Evolutionary conservation across 768 basidiomycete species (phyloP), one percentile per base, ranked within the genome.

Genomic region (Lentinula sp.): DNA sequence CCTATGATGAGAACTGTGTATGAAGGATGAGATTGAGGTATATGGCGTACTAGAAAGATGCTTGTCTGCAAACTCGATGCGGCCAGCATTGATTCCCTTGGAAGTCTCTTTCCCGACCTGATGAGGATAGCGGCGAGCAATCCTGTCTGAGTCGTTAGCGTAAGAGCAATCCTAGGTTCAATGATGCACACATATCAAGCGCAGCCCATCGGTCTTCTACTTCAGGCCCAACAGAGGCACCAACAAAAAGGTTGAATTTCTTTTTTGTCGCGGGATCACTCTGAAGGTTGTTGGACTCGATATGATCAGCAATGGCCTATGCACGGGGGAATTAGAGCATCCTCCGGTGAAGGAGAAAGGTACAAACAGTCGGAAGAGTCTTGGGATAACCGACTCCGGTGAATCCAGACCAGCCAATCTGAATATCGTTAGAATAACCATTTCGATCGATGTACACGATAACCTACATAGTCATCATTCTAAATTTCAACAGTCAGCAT

Each of bases 391-490:
- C 80, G 9, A 81, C 80, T 23, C 80, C 80, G 20, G 79, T 81
- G 64, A 80, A 81, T 4, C 79, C 80, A 42, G 78, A 79, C 77
- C 78, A 81, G 37, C 79, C 80, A 62, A 81, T 80, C 79, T 81
- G 67, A 37, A 18, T 7, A n/a, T 36, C 16, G 20, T n/a, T 18
- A 35, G 13, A 42, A 43, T 23, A 20, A 4, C 16, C 35, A 58
- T 18, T 48, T 46, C 3, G 48, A 12, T 16, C 35, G 2, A 33
- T 23, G 35, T 23, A 54, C n/a, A 18, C 13, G 20, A 70, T 39
- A 20, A 49, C 45, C 77, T 50, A 79, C 79, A 69, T 80, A 81
- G 66, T 80, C 80, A 64, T 76, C 77, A 60, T 81, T 69, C 79
- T 80, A 10, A 46, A 43, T 23, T 12, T 8, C 16, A 55, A 16